A percentile compares a stretch with the other conserved stretches of the same genome.
phyloP scores from a whole-genome alignment of 2,329 filamentous ascomycete species.

The Kalmusia sp. region DNA sequence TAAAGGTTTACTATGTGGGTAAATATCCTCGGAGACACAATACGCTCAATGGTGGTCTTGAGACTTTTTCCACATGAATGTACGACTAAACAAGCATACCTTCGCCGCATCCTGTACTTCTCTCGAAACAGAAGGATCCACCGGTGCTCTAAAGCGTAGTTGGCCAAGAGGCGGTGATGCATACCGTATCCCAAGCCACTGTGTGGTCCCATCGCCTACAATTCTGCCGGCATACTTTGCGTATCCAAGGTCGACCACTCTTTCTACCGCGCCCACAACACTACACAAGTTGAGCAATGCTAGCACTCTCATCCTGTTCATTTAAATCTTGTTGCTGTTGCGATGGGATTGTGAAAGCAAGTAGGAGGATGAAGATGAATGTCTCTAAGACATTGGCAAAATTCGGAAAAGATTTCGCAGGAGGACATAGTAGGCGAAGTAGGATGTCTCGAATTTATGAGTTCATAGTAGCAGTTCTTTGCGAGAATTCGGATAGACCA shows the following conservation, averaged over 20 bases:
- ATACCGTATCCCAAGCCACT: conserved; percentile 78
- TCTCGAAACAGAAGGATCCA: conserved; percentile 59
- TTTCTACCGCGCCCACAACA: conserved; percentile 34
- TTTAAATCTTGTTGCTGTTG: background rate
- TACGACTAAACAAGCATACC: conserved; percentile 50
- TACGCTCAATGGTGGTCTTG: no score
- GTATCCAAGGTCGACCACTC: conserved; percentile 68
- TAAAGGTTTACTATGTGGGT: no score
- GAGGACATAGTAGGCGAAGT: no score
- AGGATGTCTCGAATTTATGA: no score
- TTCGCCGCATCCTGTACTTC: conserved; percentile 60
- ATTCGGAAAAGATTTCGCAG: no score
- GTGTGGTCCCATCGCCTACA: conserved; percentile 63
- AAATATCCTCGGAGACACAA: no score
- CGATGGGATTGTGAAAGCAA: background rate
- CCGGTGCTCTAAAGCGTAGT: conserved; percentile 70
- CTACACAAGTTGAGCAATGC: background rate
- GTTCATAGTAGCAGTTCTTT: no score
- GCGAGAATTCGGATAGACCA: no score
- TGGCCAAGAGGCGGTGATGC: conserved; percentile 71
- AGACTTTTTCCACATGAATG: background rate
- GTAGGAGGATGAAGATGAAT: no score
- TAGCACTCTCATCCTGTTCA: background rate
- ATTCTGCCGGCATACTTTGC: conserved; percentile 67
- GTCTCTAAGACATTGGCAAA: no score